These are phyloP conservation scores for Durio zibethinus DNA, from an alignment of 345 rosid species.

Conservation along the genomic window DNA sequence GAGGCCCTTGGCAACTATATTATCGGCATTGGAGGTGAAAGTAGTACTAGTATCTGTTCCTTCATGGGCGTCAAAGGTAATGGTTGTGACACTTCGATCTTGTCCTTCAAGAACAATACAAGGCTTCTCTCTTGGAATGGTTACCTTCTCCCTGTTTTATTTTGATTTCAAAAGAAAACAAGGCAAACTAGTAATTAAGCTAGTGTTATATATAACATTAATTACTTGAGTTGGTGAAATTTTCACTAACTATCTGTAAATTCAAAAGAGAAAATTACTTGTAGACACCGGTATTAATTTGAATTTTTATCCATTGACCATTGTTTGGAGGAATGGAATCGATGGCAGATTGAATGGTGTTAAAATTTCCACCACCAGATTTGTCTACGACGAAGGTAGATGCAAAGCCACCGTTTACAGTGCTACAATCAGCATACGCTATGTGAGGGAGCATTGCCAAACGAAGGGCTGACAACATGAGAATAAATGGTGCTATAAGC, in stretches of 20 bases:
- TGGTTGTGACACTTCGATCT: conserved; percentile 11
- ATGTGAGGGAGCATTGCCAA: neutral
- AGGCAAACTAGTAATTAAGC: neutral
- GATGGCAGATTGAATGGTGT: conserved; percentile 20
- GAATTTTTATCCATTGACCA: conserved; percentile 4
- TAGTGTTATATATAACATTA: too few relatives aligned
- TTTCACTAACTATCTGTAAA: too few relatives aligned
- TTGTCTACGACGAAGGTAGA: neutral
- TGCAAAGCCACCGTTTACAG: neutral
- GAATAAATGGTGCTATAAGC: neutral
- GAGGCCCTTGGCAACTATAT: conserved; percentile 31
- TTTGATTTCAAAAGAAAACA: neutral
- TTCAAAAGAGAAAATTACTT: conserved; percentile 1
- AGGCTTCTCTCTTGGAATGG: conserved; percentile 34
- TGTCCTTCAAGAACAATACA: conserved; percentile 41
- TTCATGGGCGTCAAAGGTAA: conserved; percentile 22
- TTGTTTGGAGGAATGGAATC: conserved; percentile 38
- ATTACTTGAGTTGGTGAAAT: neutral
- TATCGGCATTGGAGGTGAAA: conserved; percentile 22
- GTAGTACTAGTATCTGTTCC: conserved; percentile 28
- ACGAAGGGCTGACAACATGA: neutral
- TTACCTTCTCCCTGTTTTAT: conserved; percentile 28
- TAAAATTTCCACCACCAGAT: neutral
- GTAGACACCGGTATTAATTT: neutral
- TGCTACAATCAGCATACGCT: neutral